A percentile compares a stretch with the other conserved stretches of the same genome.
These are phyloP conservation scores for Maudiozyma serrabonitensis DNA, from an alignment of 805 yeast species.

Conservation along the genomic window DNA sequence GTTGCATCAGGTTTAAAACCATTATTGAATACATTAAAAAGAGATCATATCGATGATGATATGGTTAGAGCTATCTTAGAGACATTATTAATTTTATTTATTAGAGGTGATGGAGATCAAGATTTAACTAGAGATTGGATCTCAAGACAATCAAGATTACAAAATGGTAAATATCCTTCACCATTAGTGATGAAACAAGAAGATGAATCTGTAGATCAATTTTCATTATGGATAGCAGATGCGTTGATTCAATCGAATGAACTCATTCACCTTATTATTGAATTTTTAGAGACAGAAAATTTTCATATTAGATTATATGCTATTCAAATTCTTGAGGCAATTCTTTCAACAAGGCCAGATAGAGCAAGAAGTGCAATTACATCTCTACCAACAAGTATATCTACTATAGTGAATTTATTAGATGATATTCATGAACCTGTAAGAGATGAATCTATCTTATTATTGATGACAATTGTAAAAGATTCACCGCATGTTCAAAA, in stretches of 20 bases:
- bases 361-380: slow-evolving; percentile 68
- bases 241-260: slow-evolving; percentile 60
- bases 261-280: slow-evolving; percentile 34
- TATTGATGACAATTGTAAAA: slow-evolving; percentile 75
- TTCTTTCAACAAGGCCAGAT: slow-evolving; percentile 64
- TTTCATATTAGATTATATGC: slow-evolving; percentile 76
- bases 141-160: slow-evolving; percentile 60
- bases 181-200: slow-evolving; percentile 51
- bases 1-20: slow-evolving; percentile 79
- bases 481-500: slow-evolving; percentile 83
- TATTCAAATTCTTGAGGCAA: slow-evolving; percentile 73
- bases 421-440: slow-evolving; percentile 72
- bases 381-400: slow-evolving; percentile 67
- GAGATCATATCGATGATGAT: slow-evolving; percentile 60
- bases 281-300: slow-evolving; percentile 48
- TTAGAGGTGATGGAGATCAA: slow-evolving; percentile 54
- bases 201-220: slow-evolving; percentile 54
- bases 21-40: slow-evolving; percentile 51
- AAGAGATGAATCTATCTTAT: slow-evolving; percentile 74
- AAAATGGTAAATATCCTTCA: slow-evolving; percentile 72
- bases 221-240: slow-evolving; percentile 91
- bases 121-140: slow-evolving; percentile 63
- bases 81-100: slow-evolving; percentile 71
- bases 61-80: slow-evolving; percentile 75
- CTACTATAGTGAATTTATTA: slow-evolving; percentile 55